Evolutionary conservation across 352 stramenopile species (phyloP).

Genomic region (Pythium insidiosum): DNA sequence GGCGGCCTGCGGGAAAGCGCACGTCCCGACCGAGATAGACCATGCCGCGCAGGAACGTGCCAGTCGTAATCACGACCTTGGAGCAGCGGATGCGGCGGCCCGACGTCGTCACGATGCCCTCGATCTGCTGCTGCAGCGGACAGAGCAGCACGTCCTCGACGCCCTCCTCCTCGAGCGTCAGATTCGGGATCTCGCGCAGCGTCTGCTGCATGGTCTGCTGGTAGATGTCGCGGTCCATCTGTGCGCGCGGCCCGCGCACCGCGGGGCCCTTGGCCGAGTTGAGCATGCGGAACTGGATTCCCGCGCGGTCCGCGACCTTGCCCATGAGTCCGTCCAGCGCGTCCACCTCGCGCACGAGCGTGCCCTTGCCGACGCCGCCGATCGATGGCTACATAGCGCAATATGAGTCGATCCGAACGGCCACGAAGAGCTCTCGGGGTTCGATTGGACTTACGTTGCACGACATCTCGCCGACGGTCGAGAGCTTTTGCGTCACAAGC

Average conservation of each 20-base stretch:
- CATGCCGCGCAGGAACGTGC: conserved; percentile 96
- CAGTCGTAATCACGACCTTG: conserved; percentile 95
- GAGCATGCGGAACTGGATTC: conserved; percentile 97
- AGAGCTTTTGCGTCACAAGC: conserved; percentile 93
- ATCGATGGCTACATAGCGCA: conserved; percentile 84
- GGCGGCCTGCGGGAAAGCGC: conserved; percentile 89
- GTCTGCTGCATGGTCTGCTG: conserved; percentile 90
- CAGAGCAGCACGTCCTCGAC: conserved; percentile 93
- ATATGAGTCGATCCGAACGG: conserved; percentile 2
- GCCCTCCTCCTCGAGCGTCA: conserved; percentile 90
- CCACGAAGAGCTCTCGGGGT: not conserved
- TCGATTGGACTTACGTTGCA: conserved; percentile 87
- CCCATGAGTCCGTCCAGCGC: conserved; percentile 97
- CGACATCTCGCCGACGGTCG: conserved; percentile 96
- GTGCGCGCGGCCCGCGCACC: conserved; percentile 85
- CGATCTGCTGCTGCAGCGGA: conserved; percentile 49
- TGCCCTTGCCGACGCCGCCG: conserved; percentile 97
- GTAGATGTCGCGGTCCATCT: conserved; percentile 98
- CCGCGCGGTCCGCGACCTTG: conserved; percentile 89
- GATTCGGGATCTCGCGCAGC: conserved; percentile 70
- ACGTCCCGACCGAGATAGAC: conserved; percentile 92
- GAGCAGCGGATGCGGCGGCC: conserved; percentile 38
- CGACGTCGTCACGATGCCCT: conserved; percentile 54
- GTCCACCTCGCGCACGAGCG: conserved; percentile 97
- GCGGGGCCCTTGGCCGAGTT: conserved; percentile 92